phyloP scores from a whole-genome alignment of 139 green algal species.

The Volvox africanus region DNA sequence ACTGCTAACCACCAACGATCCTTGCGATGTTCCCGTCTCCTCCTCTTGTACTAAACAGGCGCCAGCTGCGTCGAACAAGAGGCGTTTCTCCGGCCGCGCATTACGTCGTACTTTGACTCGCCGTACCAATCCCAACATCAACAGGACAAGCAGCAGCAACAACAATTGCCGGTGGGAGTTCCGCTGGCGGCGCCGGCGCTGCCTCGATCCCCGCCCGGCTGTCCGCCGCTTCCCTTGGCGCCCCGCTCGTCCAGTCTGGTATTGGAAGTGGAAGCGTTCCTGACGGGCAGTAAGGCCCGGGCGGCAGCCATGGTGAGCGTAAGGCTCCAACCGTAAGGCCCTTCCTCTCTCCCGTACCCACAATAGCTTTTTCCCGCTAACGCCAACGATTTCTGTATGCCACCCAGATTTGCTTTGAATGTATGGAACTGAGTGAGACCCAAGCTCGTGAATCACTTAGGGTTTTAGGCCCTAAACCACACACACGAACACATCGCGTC shows the following conservation, averaged over 20 bases:
- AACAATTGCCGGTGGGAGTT: no score
- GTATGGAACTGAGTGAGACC: no score
- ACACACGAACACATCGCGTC: no score
- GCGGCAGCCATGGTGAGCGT: neutral
- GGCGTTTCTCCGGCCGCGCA: conserved; percentile 52
- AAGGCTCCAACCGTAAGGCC: no score
- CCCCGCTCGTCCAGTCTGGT: neutral
- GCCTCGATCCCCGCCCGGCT: neutral
- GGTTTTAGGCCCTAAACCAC: no score
- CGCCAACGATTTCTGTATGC: no score
- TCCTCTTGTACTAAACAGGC: neutral
- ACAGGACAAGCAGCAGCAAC: neutral
- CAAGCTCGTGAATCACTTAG: no score
- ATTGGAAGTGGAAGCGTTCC: conserved; percentile 4
- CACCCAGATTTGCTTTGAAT: no score
- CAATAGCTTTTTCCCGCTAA: no score
- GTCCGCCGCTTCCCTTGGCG: conserved; percentile 17
- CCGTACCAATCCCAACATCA: neutral
- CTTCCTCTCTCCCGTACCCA: no score
- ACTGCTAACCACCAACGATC: no score
- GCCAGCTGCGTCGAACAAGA: conserved; percentile 52
- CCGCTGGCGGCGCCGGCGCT: neutral
- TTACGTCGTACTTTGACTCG: conserved; percentile 73
- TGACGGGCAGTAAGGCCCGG: neutral
- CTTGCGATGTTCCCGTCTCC: no score